Percentiles rank a stretch among this genome's conserved stretches.
Conservation (phyloP, 768 basidiomycete genomes). For the Leucosporidium scottii region DNA sequence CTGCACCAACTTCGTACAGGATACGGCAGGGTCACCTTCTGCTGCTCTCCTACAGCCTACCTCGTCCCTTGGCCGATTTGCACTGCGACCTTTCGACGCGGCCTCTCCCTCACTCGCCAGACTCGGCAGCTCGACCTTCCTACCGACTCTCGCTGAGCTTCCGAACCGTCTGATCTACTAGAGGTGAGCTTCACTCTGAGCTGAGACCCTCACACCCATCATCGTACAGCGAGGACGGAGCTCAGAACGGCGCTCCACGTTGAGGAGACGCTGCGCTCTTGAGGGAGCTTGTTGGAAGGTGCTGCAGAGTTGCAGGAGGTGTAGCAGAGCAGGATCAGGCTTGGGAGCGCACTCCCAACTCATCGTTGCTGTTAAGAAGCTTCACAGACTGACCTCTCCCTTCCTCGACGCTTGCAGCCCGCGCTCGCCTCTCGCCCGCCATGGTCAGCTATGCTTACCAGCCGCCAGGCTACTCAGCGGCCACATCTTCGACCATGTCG, state of each 20-base stretch:
- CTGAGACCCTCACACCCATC: too few species aligned
- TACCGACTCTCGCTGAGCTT: background rate
- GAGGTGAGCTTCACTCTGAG: too few species aligned
- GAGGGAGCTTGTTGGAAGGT: too few species aligned
- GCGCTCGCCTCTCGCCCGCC: background rate
- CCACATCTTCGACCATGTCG: slow-evolving; percentile 9
- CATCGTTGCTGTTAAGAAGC: too few species aligned
- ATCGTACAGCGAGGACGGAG: too few species aligned
- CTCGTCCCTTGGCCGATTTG: too few species aligned
- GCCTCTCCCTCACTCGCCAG: too few species aligned
- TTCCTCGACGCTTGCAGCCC: background rate
- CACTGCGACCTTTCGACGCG: too few species aligned
- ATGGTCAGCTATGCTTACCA: slow-evolving; percentile 28
- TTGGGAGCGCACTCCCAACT: too few species aligned
- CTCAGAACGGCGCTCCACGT: background rate
- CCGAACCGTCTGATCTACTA: background rate
- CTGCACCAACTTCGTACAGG: too few species aligned
- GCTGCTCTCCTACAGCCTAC: too few species aligned
- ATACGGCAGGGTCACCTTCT: too few species aligned
- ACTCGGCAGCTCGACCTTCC: background rate
- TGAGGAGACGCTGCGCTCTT: background rate
- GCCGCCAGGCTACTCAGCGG: slow-evolving; percentile 6
- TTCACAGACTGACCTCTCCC: background rate
- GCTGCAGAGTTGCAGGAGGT: background rate
- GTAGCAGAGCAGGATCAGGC: background rate